Percentiles rank a stretch among this genome's conserved stretches.
These are phyloP conservation scores for Scorias spongiosa DNA, from an alignment of 2,329 filamentous ascomycete genomes.

Conservation along the genomic window DNA sequence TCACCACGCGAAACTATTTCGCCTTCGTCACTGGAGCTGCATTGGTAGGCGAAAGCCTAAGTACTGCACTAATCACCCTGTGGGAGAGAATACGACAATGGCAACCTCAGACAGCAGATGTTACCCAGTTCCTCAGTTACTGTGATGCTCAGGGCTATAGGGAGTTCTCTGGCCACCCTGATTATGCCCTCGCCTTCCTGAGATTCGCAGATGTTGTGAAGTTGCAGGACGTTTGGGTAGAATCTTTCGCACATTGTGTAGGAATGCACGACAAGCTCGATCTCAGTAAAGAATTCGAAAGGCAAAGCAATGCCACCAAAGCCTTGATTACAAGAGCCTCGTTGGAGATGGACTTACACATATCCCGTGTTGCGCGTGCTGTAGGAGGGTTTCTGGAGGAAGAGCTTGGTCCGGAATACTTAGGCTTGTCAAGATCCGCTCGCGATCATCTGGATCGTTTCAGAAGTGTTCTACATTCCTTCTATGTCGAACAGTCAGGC, in stretches of 20 bases:
- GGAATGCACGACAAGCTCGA: conserved; percentile 55
- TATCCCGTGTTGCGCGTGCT: conserved; percentile 42
- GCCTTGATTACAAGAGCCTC: conserved; percentile 49
- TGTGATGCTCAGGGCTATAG: conserved; percentile 55
- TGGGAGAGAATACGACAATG: conserved; percentile 43
- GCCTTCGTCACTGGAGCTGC: conserved; percentile 53
- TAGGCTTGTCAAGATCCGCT: conserved; percentile 48
- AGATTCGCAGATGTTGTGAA: conserved; percentile 53
- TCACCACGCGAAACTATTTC: conserved; percentile 60
- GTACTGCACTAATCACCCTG: conserved; percentile 47
- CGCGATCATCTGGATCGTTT: conserved; percentile 59
- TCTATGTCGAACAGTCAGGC: conserved; percentile 52
- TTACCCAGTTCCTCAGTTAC: conserved; percentile 40
- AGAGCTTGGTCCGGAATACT: conserved; percentile 49
- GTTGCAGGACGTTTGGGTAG: conserved; percentile 49
- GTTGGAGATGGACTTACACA: conserved; percentile 48
- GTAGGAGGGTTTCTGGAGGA: conserved; percentile 55
- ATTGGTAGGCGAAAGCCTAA: conserved; percentile 52
- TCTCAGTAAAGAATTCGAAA: conserved; percentile 44
- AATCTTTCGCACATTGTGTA: conserved; percentile 63
- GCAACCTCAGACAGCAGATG: conserved; percentile 20
- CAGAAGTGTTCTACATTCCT: conserved; percentile 49
- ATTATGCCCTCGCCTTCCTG: conserved; percentile 53
- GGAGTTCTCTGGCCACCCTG: conserved; percentile 47
- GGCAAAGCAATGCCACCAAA: conserved; percentile 38